phyloP scores from a whole-genome alignment of 768 basidiomycete species.

The Rhizopogon sp. region DNA sequence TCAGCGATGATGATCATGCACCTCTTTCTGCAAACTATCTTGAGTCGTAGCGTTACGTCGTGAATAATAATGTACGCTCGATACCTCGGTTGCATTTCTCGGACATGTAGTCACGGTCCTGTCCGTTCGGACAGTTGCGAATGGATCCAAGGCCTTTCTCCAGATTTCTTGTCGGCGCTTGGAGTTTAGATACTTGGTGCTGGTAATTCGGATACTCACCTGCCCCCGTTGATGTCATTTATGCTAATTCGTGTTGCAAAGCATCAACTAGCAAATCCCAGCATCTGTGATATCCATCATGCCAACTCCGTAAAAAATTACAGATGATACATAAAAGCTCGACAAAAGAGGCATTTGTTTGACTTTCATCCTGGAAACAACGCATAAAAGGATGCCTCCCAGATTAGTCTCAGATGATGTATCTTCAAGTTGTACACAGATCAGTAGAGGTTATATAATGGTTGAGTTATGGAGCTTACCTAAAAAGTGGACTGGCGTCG shows the following conservation, averaged over 20 bases:
- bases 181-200: no score
- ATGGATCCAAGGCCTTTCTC: background rate
- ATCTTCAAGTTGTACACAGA: background rate
- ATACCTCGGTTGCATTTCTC: background rate
- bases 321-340: background rate
- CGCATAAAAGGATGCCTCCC: background rate
- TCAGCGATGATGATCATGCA: background rate
- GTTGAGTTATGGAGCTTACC: slow-evolving; percentile 16
- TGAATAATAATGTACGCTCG: background rate
- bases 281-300: background rate
- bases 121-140: background rate
- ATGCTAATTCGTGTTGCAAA: no score
- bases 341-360: no score
- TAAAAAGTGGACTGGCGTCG: slow-evolving; percentile 51
- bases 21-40: background rate
- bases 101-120: no score
- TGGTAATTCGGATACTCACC: no score
- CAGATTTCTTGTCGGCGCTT: background rate
- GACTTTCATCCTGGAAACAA: background rate
- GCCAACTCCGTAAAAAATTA: no score
- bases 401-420: background rate
- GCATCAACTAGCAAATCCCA: no score
- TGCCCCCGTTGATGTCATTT: no score
- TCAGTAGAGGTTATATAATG: background rate
- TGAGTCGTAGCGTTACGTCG: background rate